Base-by-base conservation (phyloP, 345 rosid species). In the Moringa oleifera region DNA sequence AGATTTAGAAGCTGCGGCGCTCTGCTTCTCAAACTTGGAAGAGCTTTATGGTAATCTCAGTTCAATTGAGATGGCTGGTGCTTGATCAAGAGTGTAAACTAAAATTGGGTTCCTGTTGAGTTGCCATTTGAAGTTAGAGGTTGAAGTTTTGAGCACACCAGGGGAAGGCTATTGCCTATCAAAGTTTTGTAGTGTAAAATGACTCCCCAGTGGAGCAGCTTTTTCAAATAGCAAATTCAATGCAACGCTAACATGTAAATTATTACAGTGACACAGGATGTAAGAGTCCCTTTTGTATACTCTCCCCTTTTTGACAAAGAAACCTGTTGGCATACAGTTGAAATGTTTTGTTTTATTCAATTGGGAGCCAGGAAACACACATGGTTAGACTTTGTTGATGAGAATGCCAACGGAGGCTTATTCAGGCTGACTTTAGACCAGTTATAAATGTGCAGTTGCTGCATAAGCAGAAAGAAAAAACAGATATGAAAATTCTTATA, bases 181-280 rank as follows among this genome's bases (percentile, higher is more conserved):
- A n/a, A 54, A 73, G 71, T 75, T 79, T 78, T 75, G 84, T 74
- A 75, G 80, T 25, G 61, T 69, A 57, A 69, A 62, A 67, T 45
- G 36, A 55, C 46, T 8, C 57, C 31, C 53, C 47, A 41, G 23
- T 18, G 55, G 59, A 64, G 69, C 65, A 31, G 62, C 55, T 60
- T 67, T 55, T 53, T 25, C 66, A 17, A 57, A 28, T 46, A 64
- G 64, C 60, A 68, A 59, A 53, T 68, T 65, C 52, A 25, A 41
- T 60, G 20, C 66, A 57, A 50, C 78, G 62, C 82, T 73, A 79
- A 71, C 68, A 51, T 81, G 84, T 79, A 79, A n/a, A 79, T 79
- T 79, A 76, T 76, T 57, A 73, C 63, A 66, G 31, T 62, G 20
- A 37, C 57, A 37, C 46, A 69, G 53, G 36, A 60, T 53, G 20